Conservation (phyloP, 257 asterid genomes). For the Capsicum pubescens region DNA sequence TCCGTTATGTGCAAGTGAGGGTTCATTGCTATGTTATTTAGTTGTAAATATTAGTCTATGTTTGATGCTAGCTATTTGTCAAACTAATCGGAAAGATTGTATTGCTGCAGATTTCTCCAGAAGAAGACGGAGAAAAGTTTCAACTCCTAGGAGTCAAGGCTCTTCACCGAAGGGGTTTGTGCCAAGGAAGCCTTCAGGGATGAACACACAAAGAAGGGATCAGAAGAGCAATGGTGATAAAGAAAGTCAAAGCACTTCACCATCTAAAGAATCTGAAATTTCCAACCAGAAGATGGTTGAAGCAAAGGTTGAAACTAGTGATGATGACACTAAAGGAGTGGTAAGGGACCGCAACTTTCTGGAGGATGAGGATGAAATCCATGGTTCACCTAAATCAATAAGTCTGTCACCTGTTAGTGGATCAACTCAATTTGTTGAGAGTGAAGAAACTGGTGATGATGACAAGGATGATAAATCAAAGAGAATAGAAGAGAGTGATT, state of each 20-base stretch:
- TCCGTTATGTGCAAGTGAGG: conserved; percentile 73
- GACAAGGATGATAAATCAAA: conserved; percentile 38
- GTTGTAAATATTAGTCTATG: neutral
- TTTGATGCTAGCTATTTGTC: neutral
- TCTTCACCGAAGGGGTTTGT: conserved; percentile 70
- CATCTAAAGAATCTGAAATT: conserved; percentile 47
- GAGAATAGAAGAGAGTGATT: conserved; percentile 16
- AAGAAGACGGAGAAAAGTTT: conserved; percentile 59
- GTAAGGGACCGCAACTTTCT: conserved; percentile 38
- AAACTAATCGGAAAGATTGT: conserved; percentile 25
- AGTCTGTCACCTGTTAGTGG: conserved; percentile 37
- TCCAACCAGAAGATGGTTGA: conserved; percentile 46
- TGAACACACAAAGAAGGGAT: conserved; percentile 62
- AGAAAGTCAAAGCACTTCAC: conserved; percentile 46
- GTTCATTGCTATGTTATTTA: conserved; percentile 54
- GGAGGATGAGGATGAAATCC: conserved; percentile 47
- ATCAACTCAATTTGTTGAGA: conserved; percentile 47
- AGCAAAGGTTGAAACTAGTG: conserved; percentile 38
- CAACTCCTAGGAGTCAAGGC: conserved; percentile 57
- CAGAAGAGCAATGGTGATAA: conserved; percentile 60
- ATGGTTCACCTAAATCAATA: conserved; percentile 36
- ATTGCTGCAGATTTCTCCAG: conserved; percentile 69
- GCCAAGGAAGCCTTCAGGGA: conserved; percentile 65
- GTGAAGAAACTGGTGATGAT: conserved; percentile 44
- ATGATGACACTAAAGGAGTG: conserved; percentile 42